A percentile compares a stretch with the other conserved stretches of the same genome.
phyloP scores from a whole-genome alignment of 192 early-diverging fungal species.

The Backusella tarrabulga region DNA sequence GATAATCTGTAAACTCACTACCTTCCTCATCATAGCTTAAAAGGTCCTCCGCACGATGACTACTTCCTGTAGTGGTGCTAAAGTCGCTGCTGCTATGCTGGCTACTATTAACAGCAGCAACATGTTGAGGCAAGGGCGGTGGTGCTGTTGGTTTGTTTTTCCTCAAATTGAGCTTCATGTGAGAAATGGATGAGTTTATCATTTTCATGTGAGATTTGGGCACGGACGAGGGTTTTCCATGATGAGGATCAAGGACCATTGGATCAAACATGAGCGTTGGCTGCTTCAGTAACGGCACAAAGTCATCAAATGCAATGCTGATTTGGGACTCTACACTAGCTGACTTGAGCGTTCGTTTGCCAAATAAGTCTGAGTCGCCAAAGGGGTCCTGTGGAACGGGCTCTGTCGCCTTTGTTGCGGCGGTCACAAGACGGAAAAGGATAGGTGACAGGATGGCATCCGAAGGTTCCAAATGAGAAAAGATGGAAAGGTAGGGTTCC shows the following conservation, averaged over 20 bases:
- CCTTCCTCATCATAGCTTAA: not conserved
- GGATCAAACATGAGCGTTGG: not conserved
- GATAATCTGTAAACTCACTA: not conserved
- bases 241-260: not conserved
- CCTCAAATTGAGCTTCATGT: slow-evolving; percentile 11
- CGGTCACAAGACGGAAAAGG: slow-evolving; percentile 12
- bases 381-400: slow-evolving; percentile 1
- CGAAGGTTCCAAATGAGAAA: not conserved
- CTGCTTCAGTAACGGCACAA: not conserved
- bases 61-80: not conserved
- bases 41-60: not conserved
- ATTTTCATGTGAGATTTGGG: slow-evolving; percentile 2
- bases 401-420: not conserved
- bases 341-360: not conserved
- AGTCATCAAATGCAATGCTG: slow-evolving; percentile 12
- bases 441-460: slow-evolving; percentile 2
- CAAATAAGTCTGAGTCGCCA: not conserved
- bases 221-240: not conserved
- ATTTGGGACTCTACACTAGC: not conserved
- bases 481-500: slow-evolving; percentile 3
- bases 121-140: not conserved
- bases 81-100: not conserved
- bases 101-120: not conserved
- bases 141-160: not conserved
- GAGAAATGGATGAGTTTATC: slow-evolving; percentile 4